These are phyloP conservation scores for Pyrenophora graminea DNA, from an alignment of 2,329 filamentous ascomycete genomes.

Conservation along the genomic window DNA sequence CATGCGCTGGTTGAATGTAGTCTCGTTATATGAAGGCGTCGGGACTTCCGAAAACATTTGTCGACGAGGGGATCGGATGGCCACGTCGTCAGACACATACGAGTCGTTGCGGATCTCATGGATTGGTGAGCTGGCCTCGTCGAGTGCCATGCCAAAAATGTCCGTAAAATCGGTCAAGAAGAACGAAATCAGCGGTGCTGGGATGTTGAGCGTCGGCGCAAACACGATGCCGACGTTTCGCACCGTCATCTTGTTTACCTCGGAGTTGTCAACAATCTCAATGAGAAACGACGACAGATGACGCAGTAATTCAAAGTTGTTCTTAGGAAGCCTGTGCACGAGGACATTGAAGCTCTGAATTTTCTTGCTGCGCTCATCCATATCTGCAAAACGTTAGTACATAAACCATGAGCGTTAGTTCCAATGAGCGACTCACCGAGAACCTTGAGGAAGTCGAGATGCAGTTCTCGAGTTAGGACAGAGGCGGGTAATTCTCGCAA, in stretches of 20 bases:
- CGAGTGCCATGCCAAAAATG: conserved; percentile 77
- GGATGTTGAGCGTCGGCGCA: conserved; percentile 94
- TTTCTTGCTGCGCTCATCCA: conserved; percentile 75
- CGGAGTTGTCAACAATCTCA: conserved; percentile 86
- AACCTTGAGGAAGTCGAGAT: conserved; percentile 83
- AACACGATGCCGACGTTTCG: conserved; percentile 97
- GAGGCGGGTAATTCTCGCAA: conserved; percentile 88
- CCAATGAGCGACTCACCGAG: conserved; percentile 56
- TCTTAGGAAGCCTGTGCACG: conserved; percentile 76
- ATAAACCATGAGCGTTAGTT: background rate
- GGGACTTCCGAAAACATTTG: conserved; percentile 71
- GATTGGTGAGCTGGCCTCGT: conserved; percentile 52
- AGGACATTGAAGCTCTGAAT: conserved; percentile 75
- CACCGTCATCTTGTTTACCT: conserved; percentile 96
- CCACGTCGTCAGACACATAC: conserved; percentile 54
- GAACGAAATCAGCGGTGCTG: conserved; percentile 88
- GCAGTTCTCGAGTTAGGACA: conserved; percentile 87
- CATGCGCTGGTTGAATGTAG: conserved; percentile 50
- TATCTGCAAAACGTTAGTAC: conserved; percentile 57
- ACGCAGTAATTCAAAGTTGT: conserved; percentile 80
- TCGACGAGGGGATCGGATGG: conserved; percentile 65
- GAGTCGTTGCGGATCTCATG: conserved; percentile 53
- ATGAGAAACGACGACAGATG: conserved; percentile 88
- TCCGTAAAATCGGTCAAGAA: conserved; percentile 88
- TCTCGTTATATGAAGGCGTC: conserved; percentile 65